phyloP scores from a whole-genome alignment of 1,284 basidiomycete species.

The Somion occarium region DNA sequence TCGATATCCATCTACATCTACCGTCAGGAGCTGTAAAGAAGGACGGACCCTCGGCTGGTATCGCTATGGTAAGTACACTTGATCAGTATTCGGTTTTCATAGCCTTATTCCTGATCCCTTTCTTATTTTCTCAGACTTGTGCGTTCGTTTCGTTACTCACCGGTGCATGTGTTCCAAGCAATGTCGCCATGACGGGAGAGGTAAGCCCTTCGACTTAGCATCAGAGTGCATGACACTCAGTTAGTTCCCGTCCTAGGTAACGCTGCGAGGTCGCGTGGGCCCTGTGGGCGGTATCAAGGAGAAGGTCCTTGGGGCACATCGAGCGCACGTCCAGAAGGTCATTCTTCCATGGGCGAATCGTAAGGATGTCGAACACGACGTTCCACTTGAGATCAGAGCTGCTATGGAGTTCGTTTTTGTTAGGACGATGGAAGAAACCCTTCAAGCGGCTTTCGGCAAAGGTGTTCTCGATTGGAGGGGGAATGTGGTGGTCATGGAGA shows the following conservation, averaged over 20 bases:
- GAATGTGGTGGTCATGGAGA: constrained; percentile 44
- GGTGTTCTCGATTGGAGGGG: constrained; percentile 54
- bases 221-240: neutral
- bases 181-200: constrained; percentile 83
- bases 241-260: constrained; percentile 42
- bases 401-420: constrained; percentile 81
- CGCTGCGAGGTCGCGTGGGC: constrained; percentile 72
- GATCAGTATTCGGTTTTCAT: neutral
- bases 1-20: constrained; percentile 87
- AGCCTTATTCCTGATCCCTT: neutral
- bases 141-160: constrained; percentile 82
- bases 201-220: constrained; percentile 27
- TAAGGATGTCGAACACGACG: constrained; percentile 83
- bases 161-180: constrained; percentile 63
- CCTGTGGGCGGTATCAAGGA: constrained; percentile 84
- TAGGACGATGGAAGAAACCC: constrained; percentile 70
- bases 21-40: constrained; percentile 87
- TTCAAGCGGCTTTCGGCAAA: constrained; percentile 77
- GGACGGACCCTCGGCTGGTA: constrained; percentile 86
- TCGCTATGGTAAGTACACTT: constrained; percentile 64
- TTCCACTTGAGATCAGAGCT: constrained; percentile 64
- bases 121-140: constrained; percentile 60
- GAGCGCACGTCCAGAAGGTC: constrained; percentile 77
- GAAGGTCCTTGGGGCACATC: constrained; percentile 80
- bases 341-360: constrained; percentile 80